phyloP scores from a whole-genome alignment of 345 rosid genomes.

The Orychophragmus violaceus region DNA sequence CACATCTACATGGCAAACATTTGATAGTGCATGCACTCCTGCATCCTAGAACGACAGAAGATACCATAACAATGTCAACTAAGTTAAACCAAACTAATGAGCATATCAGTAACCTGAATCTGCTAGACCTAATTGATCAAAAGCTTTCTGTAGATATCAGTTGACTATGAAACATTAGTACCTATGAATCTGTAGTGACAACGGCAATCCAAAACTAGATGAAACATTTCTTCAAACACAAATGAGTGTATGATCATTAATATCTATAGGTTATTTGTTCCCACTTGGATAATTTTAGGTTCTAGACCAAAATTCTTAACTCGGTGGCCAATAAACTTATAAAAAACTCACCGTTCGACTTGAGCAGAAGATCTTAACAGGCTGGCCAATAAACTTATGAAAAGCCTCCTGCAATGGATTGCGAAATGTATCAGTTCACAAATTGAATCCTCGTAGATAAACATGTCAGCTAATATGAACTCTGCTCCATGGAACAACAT shows the following conservation, averaged over 20 bases:
- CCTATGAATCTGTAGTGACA: background rate
- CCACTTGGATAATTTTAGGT: too few relatives aligned
- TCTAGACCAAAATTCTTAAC: background rate
- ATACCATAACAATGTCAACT: background rate
- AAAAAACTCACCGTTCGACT: constrained; percentile 77
- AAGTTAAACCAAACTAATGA: background rate
- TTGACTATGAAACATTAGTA: background rate
- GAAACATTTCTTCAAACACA: background rate
- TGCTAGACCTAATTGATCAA: background rate
- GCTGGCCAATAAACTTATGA: constrained; percentile 77
- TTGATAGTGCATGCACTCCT: constrained; percentile 91
- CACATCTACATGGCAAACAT: constrained; percentile 94
- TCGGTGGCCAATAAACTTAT: background rate
- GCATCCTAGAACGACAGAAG: constrained; percentile 54
- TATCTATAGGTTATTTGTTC: too few relatives aligned
- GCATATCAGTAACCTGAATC: background rate
- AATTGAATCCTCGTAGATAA: background rate
- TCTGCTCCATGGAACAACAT: background rate
- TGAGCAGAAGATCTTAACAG: constrained; percentile 65
- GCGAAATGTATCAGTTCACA: background rate
- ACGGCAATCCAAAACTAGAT: background rate
- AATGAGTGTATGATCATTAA: background rate
- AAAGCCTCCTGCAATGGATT: constrained; percentile 61
- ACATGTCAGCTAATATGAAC: background rate
- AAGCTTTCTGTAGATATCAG: background rate